Evolutionary conservation across 2,329 filamentous ascomycete species (phyloP).

Genomic region (Proliferodiscus dingleyae): DNA sequence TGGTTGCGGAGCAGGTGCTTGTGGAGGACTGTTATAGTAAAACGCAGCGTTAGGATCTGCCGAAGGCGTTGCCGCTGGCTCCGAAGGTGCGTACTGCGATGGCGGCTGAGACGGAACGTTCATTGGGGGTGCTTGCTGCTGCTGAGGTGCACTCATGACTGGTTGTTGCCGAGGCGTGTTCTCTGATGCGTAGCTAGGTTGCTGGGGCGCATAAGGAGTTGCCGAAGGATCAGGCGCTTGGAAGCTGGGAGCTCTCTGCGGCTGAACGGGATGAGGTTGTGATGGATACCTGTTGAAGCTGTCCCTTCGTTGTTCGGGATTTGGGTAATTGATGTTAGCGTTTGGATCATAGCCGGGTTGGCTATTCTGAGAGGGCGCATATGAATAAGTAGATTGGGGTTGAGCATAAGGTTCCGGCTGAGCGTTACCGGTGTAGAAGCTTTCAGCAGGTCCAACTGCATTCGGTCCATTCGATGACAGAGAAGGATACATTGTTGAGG

Average conservation of each 20-base stretch:
- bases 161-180: conserved; percentile 25
- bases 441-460: conserved; percentile 59
- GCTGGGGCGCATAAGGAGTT: conserved; percentile 25
- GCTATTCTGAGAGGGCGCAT: conserved; percentile 35
- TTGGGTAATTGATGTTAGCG: conserved; percentile 15
- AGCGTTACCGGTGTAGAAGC: conserved; percentile 71
- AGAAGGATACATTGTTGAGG: conserved; percentile 65
- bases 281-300: conserved; percentile 29
- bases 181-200: conserved; percentile 12
- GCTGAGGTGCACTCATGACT: conserved; percentile 26
- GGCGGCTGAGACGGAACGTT: conserved; percentile 32
- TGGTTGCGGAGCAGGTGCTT: conserved; percentile 40
- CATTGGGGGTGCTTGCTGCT: conserved; percentile 15
- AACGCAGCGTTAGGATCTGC: conserved; percentile 52
- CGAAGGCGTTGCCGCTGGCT: conserved; percentile 32
- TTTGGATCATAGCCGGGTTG: conserved; percentile 22
- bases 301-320: conserved; percentile 20
- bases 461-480: conserved; percentile 51
- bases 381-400: conserved; percentile 48
- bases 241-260: too few species aligned
- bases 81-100: conserved; percentile 31
- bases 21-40: conserved; percentile 48
- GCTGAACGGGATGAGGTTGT: conserved; percentile 38
- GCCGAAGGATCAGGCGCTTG: too few species aligned
- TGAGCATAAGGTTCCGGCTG: conserved; percentile 43